Evolutionary conservation across 2,329 filamentous ascomycete genomes (phyloP).

Genomic region (Xylaria sp.): DNA sequence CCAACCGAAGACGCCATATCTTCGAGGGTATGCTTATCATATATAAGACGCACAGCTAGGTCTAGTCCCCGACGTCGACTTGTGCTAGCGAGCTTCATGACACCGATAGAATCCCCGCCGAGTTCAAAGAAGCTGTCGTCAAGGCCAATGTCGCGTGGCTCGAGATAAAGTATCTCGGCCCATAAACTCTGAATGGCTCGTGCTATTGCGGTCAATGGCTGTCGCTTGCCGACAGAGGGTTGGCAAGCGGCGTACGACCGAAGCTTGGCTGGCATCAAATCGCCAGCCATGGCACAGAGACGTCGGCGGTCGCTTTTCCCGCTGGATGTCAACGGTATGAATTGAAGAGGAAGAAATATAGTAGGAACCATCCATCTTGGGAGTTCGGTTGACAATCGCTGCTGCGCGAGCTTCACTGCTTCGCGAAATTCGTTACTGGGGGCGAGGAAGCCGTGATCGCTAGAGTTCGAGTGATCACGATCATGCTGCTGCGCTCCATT

Average conservation of each 20-base stretch:
- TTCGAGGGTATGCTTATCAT: slow-evolving; percentile 27
- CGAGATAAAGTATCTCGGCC: not conserved
- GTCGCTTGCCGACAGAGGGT: not conserved
- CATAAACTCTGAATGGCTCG: not conserved
- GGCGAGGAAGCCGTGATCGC: not conserved
- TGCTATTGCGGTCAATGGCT: not conserved
- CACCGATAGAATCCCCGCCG: slow-evolving; percentile 47
- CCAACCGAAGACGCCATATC: slow-evolving; percentile 25
- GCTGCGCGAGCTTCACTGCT: not conserved
- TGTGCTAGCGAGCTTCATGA: slow-evolving; percentile 53
- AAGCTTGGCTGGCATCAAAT: not conserved
- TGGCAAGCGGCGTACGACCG: not conserved
- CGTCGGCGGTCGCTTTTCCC: not conserved
- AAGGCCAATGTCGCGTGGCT: slow-evolving; percentile 18
- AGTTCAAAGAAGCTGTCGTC: slow-evolving; percentile 45
- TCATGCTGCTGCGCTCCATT: not conserved
- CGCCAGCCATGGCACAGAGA: not conserved
- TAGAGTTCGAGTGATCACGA: not conserved
- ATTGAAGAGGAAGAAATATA: not conserved
- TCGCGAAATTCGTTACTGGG: not conserved
- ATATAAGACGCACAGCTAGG: slow-evolving; percentile 34
- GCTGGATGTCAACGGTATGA: not conserved
- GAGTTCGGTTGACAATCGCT: not conserved
- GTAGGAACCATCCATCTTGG: not conserved
- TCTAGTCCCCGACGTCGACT: slow-evolving; percentile 32